A percentile compares a stretch with the other conserved stretches of the same genome.
Evolutionary conservation across 257 asterid species (phyloP).

Genomic region (Penstemon barbatus): DNA sequence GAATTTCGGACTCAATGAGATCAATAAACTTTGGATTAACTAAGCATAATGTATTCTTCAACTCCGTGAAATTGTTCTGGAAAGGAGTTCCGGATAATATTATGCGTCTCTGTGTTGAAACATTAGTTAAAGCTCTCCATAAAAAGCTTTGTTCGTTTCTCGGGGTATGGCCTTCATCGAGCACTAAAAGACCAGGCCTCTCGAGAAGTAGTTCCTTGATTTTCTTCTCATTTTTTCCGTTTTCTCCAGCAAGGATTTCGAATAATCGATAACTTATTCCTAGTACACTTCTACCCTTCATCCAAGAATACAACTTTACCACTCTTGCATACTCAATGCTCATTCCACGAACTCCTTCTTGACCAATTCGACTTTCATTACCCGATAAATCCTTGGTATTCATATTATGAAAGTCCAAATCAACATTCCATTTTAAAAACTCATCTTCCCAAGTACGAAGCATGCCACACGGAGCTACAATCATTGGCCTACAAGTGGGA

Average conservation of each 20-base stretch:
- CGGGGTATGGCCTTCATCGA: slow-evolving; percentile 89
- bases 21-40: slow-evolving; percentile 55
- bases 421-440: slow-evolving; percentile 56
- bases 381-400: slow-evolving; percentile 43
- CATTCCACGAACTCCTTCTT: slow-evolving; percentile 3
- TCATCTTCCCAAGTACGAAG: slow-evolving; percentile 74
- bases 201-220: slow-evolving; percentile 49
- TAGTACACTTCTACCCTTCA: slow-evolving; percentile 43
- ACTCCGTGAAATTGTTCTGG: slow-evolving; percentile 69
- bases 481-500: slow-evolving; percentile 57
- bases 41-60: slow-evolving; percentile 61
- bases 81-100: slow-evolving; percentile 88
- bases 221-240: slow-evolving; percentile 12
- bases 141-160: slow-evolving; percentile 59
- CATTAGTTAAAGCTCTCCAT: slow-evolving; percentile 56
- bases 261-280: slow-evolving; percentile 62
- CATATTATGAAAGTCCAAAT: slow-evolving; percentile 62
- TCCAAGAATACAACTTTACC: slow-evolving; percentile 62
- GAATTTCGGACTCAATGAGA: slow-evolving; percentile 2
- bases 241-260: slow-evolving; percentile 42
- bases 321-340: slow-evolving; percentile 29
- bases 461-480: slow-evolving; percentile 79
- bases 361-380: slow-evolving; percentile 35
- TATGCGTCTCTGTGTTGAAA: slow-evolving; percentile 52
- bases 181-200: slow-evolving; percentile 57